Conservation (phyloP, 2,329 filamentous ascomycete genomes). For the Colletotrichum musae region DNA sequence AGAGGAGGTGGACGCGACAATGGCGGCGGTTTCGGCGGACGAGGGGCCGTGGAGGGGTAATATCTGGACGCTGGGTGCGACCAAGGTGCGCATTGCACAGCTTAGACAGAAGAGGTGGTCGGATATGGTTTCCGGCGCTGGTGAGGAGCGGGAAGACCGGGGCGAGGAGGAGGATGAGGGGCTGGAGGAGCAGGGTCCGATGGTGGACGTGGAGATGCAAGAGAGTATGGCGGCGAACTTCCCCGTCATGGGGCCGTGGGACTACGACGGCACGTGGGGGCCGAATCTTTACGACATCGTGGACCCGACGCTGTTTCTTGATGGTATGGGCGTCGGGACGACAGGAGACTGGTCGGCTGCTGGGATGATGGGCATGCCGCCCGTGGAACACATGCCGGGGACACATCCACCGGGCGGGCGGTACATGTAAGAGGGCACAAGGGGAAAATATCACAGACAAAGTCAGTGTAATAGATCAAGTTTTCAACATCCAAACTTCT, state of each 20-base stretch:
- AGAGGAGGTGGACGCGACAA: constrained; percentile 57
- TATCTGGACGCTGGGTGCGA: constrained; percentile 63
- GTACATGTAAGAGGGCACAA: neutral
- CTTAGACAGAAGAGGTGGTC: constrained; percentile 63
- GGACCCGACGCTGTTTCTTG: constrained; percentile 13
- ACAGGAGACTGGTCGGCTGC: constrained; percentile 8
- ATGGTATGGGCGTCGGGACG: neutral
- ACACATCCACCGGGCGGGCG: neutral
- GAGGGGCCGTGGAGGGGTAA: constrained; percentile 57
- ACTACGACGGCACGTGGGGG: neutral
- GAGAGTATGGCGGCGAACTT: neutral
- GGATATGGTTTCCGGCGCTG: constrained; percentile 54
- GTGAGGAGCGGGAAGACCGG: neutral
- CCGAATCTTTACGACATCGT: constrained; percentile 19
- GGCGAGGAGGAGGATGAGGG: neutral
- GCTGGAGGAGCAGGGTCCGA: neutral
- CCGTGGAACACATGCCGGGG: neutral
- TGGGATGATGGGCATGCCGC: constrained; percentile 9
- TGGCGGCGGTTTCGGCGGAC: constrained; percentile 51
- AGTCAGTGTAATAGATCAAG: too few species aligned
- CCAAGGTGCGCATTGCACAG: constrained; percentile 62
- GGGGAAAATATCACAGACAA: too few species aligned
- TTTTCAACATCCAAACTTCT: too few species aligned
- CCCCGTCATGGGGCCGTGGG: neutral
- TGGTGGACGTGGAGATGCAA: constrained; percentile 17